Evolutionary conservation across 176 grass and related monocot genomes (phyloP).

Genomic region (Musa schizocarpa): DNA sequence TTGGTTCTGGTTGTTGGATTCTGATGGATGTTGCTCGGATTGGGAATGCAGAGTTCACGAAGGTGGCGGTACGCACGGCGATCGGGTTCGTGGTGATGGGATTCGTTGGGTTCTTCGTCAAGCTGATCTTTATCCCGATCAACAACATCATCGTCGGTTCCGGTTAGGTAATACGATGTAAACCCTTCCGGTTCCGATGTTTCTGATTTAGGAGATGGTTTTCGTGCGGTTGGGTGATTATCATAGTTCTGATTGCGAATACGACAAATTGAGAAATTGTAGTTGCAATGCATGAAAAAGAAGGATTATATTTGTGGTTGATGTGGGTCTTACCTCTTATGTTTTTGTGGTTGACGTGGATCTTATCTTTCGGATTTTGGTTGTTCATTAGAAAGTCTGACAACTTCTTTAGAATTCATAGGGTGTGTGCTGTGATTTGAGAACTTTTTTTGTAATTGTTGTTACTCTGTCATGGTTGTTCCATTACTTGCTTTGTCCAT

Average conservation of each 20-base stretch:
- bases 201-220: neutral
- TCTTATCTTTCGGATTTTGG: no score
- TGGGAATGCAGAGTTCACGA: constrained; percentile 13
- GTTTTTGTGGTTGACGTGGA: no score
- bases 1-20: neutral
- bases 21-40: constrained; percentile 1
- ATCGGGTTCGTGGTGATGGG: constrained; percentile 28
- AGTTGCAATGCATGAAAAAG: no score
- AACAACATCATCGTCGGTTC: constrained; percentile 25
- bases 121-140: constrained; percentile 23
- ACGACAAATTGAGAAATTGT: neutral
- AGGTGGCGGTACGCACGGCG: constrained; percentile 15
- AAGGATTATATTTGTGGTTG: no score
- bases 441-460: neutral
- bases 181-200: neutral
- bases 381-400: neutral
- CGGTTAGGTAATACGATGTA: constrained; percentile 12
- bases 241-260: neutral
- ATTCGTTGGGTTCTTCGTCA: constrained; percentile 22
- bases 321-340: no score
- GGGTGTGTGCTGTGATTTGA: neutral
- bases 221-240: neutral
- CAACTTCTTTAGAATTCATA: neutral
- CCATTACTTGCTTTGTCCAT: neutral
- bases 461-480: neutral